These are phyloP conservation scores for Podosphaera fusca DNA, from an alignment of 2,329 filamentous ascomycete species.

Conservation along the genomic window DNA sequence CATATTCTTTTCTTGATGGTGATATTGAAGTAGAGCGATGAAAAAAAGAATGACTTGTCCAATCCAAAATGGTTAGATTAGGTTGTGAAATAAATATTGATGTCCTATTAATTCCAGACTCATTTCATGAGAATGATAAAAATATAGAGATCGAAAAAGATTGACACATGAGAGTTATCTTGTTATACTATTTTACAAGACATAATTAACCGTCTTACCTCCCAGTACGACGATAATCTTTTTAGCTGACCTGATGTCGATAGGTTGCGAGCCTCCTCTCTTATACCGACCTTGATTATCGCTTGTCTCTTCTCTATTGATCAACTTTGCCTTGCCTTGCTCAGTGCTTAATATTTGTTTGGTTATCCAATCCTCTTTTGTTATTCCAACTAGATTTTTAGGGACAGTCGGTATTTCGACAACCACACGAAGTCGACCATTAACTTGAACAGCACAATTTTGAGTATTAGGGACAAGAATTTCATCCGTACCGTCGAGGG, in stretches of 20 bases:
- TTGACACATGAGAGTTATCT: too few relatives aligned
- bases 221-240: slow-evolving; percentile 42
- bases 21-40: too few relatives aligned
- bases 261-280: slow-evolving; percentile 1
- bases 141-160: too few relatives aligned
- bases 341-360: slow-evolving; percentile 35
- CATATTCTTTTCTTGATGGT: too few relatives aligned
- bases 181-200: slow-evolving; percentile 19
- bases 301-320: slow-evolving; percentile 12
- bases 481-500: slow-evolving; percentile 25
- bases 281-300: background rate
- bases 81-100: too few relatives aligned
- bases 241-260: slow-evolving; percentile 28
- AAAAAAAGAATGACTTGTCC: too few relatives aligned
- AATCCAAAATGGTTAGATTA: too few relatives aligned
- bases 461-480: slow-evolving; percentile 26
- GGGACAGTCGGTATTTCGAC: slow-evolving; percentile 36
- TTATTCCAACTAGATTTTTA: slow-evolving; percentile 19
- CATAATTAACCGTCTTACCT: slow-evolving; percentile 54
- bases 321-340: slow-evolving; percentile 29
- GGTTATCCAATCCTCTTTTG: slow-evolving; percentile 35
- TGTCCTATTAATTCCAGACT: too few relatives aligned
- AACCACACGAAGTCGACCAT: slow-evolving; percentile 52
- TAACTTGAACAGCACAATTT: slow-evolving; percentile 49
- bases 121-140: too few relatives aligned